Percentiles rank a stretch among this genome's conserved stretches.
Evolutionary conservation across 73 alveolate species (phyloP).

Genomic region (Uronychia binucleata): DNA sequence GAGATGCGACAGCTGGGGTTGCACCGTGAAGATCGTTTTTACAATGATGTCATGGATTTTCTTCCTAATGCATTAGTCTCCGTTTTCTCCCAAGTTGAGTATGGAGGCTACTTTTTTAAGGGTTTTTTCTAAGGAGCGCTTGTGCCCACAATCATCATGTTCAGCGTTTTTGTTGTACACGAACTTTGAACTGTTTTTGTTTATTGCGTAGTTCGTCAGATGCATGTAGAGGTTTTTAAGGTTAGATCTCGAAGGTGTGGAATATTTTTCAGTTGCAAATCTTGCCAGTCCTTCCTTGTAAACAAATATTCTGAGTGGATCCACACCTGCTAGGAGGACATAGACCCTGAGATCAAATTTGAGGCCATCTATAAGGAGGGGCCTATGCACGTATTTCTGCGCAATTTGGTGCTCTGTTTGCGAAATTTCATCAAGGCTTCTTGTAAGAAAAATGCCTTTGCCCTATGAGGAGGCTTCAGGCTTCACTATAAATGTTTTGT

Average conservation of each 20-base stretch:
- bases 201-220: conserved; percentile 81
- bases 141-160: conserved; percentile 62
- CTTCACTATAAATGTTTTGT: conserved; percentile 42
- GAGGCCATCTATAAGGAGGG: conserved; percentile 74
- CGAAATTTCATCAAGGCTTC: no score
- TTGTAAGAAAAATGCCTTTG: conserved; percentile 61
- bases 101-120: conserved; percentile 52
- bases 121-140: conserved; percentile 67
- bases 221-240: conserved; percentile 71
- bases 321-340: conserved; percentile 79
- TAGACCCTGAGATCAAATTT: conserved; percentile 84
- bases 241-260: conserved; percentile 52
- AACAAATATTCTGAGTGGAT: conserved; percentile 74
- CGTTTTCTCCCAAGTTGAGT: conserved; percentile 58
- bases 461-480: conserved; percentile 69
- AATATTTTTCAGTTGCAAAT: conserved; percentile 76
- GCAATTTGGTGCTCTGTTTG: conserved; percentile 72
- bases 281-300: conserved; percentile 84
- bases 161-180: conserved; percentile 54
- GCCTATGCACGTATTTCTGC: conserved; percentile 75
- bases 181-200: conserved; percentile 67
- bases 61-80: conserved; percentile 53
- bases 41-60: conserved; percentile 73
- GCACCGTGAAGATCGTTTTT: conserved; percentile 53
- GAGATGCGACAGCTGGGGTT: conserved; percentile 55